Percentiles rank a stretch among this genome's conserved stretches.
Conservation (phyloP, 495 filamentous ascomycete species). For the Bombardia bombarda region DNA sequence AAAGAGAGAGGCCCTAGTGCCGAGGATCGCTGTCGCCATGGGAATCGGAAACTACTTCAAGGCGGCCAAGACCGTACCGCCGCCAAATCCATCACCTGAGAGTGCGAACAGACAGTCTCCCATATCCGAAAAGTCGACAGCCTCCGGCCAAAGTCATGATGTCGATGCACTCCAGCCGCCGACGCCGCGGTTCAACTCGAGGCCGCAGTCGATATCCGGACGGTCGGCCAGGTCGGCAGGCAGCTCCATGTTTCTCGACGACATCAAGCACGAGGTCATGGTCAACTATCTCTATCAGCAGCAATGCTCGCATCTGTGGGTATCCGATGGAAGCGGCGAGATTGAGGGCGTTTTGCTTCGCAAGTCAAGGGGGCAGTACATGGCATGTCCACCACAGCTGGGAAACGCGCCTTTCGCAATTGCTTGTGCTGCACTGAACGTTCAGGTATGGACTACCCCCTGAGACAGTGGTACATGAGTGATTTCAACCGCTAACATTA, state of each 20-base stretch:
- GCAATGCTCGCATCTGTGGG: constrained; percentile 63
- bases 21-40: constrained; percentile 34
- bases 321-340: constrained; percentile 55
- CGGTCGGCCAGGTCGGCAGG: constrained; percentile 35
- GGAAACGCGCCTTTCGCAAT: constrained; percentile 47
- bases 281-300: constrained; percentile 76
- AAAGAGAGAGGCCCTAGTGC: too few species aligned
- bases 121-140: too few species aligned
- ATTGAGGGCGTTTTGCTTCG: constrained; percentile 65
- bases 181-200: constrained; percentile 34
- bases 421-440: constrained; percentile 59
- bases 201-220: constrained; percentile 43
- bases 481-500: constrained; percentile 8
- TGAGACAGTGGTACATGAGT: not conserved
- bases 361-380: constrained; percentile 57
- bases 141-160: constrained; percentile 10
- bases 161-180: constrained; percentile 41
- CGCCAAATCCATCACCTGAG: constrained; percentile 7
- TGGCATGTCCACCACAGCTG: constrained; percentile 59
- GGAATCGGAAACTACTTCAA: constrained; percentile 56
- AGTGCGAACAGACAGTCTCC: not conserved
- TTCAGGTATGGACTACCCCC: constrained; percentile 41
- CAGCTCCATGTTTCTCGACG: constrained; percentile 56
- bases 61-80: constrained; percentile 35
- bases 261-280: constrained; percentile 80